Evolutionary conservation across 371 early-diverging fungal genomes (phyloP), one percentile per base, ranked within the genome.

Genomic region (Syncephalastrum racemosum): DNA sequence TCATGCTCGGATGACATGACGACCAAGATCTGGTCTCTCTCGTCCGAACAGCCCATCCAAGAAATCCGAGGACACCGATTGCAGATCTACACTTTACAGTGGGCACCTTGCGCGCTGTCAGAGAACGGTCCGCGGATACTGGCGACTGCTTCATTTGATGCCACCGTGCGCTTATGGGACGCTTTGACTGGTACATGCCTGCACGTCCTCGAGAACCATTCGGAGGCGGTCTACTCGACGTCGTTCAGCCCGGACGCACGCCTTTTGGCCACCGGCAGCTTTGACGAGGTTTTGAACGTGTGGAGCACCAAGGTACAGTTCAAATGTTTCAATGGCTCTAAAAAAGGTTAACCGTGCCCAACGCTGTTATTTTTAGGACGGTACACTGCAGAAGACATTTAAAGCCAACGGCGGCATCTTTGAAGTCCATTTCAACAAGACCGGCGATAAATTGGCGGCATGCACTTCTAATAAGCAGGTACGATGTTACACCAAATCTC

Each of bases 1-100:
- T 92, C 95, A 0, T 90, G 93, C 56, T 91, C 94, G 0, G 97
- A 98, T 69, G 99, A 99, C 67, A 79, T 77, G 59, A 91, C 94
- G 0, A 87, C 92, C 54, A 92, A 92, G 72, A 72, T 74, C 47
- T 75, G 78, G 79, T 74, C 71, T 20, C 48, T 68, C 43, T 52
- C 57, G 22, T 71, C 70, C 2, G 76, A 85, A 53, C 62, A 64
- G 16, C 78, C 79, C 16, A 54, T 81, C 7, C 82, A 84, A 56
- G 83, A 79, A 31, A 83, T 94, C 39, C 64, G 70, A 18, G 92
- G 89, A 14, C 93, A 94, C 73, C 71, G 66, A 46, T 69, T 84
- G 61, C 89, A 94, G 66, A 87, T 96, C 27, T 91, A 92, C 69
- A 76, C 86, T 16, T 58, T 92, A 19, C 81, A 81, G 24, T 94